Evolutionary conservation across 768 basidiomycete genomes (phyloP).

Genomic region (Boletus tomentosulus): DNA sequence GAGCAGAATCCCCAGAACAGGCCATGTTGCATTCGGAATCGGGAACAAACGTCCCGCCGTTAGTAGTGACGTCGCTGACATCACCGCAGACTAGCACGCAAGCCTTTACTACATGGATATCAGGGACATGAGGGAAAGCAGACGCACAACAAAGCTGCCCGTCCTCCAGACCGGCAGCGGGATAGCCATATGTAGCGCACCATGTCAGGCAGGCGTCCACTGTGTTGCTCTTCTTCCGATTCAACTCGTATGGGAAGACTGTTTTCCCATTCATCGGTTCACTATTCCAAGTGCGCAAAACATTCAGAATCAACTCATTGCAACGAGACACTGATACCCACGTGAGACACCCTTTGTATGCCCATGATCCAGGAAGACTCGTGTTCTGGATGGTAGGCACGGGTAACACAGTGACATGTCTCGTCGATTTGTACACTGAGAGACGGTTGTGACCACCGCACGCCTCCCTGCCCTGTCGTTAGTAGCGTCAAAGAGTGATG

Average conservation of each 20-base stretch:
- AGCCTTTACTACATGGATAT: neutral
- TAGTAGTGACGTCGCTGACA: constrained; percentile 42
- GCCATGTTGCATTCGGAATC: constrained; percentile 43
- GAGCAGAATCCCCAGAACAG: constrained; percentile 67
- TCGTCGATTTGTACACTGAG: constrained; percentile 59
- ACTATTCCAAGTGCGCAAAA: constrained; percentile 29
- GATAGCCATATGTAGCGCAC: constrained; percentile 68
- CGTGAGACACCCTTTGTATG: constrained; percentile 65
- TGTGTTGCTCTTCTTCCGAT: constrained; percentile 57
- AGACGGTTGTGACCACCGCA: constrained; percentile 74
- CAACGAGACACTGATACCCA: constrained; percentile 29
- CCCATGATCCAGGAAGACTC: constrained; percentile 58
- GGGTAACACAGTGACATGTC: constrained; percentile 49
- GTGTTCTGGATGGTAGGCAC: constrained; percentile 49
- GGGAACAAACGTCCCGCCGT: constrained; percentile 29
- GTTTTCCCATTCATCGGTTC: constrained; percentile 41
- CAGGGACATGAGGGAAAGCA: neutral
- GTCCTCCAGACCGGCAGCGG: constrained; percentile 66
- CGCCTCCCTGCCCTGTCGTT: constrained; percentile 42
- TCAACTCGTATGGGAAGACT: constrained; percentile 59
- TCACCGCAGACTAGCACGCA: constrained; percentile 63
- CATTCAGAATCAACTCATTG: neutral
- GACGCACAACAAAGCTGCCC: constrained; percentile 70
- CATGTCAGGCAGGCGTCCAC: constrained; percentile 60
- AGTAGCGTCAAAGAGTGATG: constrained; percentile 1